These are phyloP conservation scores for Suhomyces coccinellae DNA, from an alignment of 1,139 yeast species.

Conservation along the genomic window DNA sequence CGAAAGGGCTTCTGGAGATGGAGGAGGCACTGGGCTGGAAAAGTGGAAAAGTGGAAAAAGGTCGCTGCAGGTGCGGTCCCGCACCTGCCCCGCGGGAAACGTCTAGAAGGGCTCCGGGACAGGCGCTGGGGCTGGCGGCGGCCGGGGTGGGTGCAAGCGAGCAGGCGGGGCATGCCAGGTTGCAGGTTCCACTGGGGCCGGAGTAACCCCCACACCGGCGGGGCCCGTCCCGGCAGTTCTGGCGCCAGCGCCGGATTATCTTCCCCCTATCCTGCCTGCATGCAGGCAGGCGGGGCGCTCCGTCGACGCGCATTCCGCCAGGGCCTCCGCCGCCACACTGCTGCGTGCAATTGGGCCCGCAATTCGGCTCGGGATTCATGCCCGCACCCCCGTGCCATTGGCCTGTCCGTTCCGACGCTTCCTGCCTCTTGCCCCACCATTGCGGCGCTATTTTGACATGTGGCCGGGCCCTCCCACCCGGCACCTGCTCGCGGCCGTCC, in stretches of 20 bases:
- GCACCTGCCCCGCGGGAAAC: constrained; percentile 2
- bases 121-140: not conserved
- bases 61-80: not conserved
- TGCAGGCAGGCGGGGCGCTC: no score
- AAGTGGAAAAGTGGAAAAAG: no score
- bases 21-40: not conserved
- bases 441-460: not conserved
- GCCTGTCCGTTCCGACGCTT: not conserved
- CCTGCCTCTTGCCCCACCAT: not conserved
- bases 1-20: not conserved
- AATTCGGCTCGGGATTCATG: not conserved
- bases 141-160: not conserved
- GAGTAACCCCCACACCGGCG: no score
- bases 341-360: no score
- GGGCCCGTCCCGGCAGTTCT: no score
- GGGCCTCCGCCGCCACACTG: no score
- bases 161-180: not conserved
- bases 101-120: not conserved
- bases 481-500: not conserved
- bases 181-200: no score
- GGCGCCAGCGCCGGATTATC: no score
- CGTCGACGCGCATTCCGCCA: no score
- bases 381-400: not conserved
- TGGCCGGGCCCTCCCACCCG: not conserved
- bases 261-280: no score